Evolutionary conservation across 768 basidiomycete genomes (phyloP).

Genomic region (Boletus speciosus): DNA sequence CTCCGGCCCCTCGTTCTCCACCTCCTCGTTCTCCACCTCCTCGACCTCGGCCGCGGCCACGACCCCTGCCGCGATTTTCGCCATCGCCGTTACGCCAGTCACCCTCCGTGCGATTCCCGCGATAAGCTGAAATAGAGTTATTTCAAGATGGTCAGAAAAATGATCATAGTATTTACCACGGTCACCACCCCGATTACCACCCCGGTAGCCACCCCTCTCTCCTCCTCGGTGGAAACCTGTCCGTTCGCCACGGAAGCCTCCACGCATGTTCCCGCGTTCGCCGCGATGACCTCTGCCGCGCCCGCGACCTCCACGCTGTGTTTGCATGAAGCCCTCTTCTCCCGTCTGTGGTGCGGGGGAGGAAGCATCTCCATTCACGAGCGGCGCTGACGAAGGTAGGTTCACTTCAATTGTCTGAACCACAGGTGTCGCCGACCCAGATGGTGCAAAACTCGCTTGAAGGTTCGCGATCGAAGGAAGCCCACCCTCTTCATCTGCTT

Average conservation of each 20-base stretch:
- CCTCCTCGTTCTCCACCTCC: slow-evolving; percentile 41
- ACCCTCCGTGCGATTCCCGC: slow-evolving; percentile 30
- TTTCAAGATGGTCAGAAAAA: background rate
- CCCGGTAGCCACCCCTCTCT: slow-evolving; percentile 35
- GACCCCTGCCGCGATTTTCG: slow-evolving; percentile 38
- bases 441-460: slow-evolving; percentile 73
- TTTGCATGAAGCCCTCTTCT: slow-evolving; percentile 62
- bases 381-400: slow-evolving; percentile 19
- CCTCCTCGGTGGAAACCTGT: slow-evolving; percentile 35
- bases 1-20: slow-evolving; percentile 41
- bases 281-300: slow-evolving; percentile 42
- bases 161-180: slow-evolving; percentile 14
- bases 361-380: slow-evolving; percentile 20
- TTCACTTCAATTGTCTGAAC: slow-evolving; percentile 36
- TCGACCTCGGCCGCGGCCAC: slow-evolving; percentile 46
- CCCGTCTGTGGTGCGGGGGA: slow-evolving; percentile 32
- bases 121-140: slow-evolving; percentile 9
- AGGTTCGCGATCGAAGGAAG: slow-evolving; percentile 75
- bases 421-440: slow-evolving; percentile 64
- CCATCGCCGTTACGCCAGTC: slow-evolving; percentile 49
- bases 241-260: slow-evolving; percentile 41
- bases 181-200: slow-evolving; percentile 31
- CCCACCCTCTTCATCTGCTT: slow-evolving; percentile 69
- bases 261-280: slow-evolving; percentile 39
- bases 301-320: slow-evolving; percentile 46